phyloP scores from a whole-genome alignment of 371 early-diverging fungal genomes.

The Mucor circinelloides region DNA sequence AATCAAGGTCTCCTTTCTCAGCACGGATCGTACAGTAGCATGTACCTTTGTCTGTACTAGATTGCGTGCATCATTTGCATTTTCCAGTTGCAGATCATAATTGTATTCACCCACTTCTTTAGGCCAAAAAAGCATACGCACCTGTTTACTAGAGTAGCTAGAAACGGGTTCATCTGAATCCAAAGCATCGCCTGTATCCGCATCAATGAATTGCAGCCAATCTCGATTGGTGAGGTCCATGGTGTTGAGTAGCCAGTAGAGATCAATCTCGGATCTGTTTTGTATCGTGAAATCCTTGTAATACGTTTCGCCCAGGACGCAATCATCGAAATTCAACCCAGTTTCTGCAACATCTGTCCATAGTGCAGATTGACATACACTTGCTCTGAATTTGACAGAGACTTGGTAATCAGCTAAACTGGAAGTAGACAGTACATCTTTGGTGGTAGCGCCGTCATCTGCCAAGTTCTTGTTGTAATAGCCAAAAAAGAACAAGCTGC shows the following conservation, averaged over 20 bases:
- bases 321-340: conserved; percentile 92
- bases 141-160: conserved; percentile 71
- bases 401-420: conserved; percentile 64
- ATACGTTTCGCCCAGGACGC: conserved; percentile 85
- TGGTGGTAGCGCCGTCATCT: conserved; percentile 4
- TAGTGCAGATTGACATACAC: conserved; percentile 86
- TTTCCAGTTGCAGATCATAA: conserved; percentile 89
- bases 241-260: conserved; percentile 84
- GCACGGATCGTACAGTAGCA: conserved; percentile 77
- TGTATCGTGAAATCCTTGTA: conserved; percentile 88
- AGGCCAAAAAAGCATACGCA: conserved; percentile 87
- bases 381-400: conserved; percentile 79
- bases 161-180: conserved; percentile 60
- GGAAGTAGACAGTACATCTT: conserved; percentile 31
- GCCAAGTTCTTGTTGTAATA: conserved; percentile 44
- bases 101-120: conserved; percentile 87
- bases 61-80: conserved; percentile 87
- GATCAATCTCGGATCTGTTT: conserved; percentile 90
- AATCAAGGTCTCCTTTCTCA: conserved; percentile 75
- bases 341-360: conserved; percentile 90
- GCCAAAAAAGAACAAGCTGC: conserved; percentile 84
- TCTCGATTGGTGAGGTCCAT: conserved; percentile 66
- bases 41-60: conserved; percentile 81
- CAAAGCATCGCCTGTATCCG: conserved; percentile 67
- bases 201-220: conserved; percentile 75